Base-by-base conservation (phyloP, 1,284 basidiomycete genomes). In the Laetiporus sulphureus region DNA sequence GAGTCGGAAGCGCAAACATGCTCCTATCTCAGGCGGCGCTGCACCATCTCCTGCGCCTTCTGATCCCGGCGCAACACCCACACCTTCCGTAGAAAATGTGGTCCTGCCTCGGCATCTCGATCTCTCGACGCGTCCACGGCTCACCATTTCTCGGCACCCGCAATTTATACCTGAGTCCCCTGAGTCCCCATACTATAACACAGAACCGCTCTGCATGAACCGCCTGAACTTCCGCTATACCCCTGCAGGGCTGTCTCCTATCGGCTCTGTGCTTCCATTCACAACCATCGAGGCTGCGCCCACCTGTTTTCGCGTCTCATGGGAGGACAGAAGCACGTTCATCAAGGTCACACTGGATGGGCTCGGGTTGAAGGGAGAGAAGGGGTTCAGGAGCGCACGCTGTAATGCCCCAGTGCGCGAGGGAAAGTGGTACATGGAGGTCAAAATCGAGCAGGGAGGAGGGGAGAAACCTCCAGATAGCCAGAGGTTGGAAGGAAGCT, bases 391-490 rank as follows among this genome's bases (percentile, higher is more conserved):
- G 27, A 90, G 89, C 49, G 92, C 85, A 2, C 76, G 96, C 13
- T 84, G 84, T 45, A 98, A 95, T 61, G 83, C 91, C 1, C 87
- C 91, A 1, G 76, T 98, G 11, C 74, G 92, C 13, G 79, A 94
- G 55, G 96, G 96, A 2, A 77, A 77, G 13, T 99, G 93, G 92
- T 99, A 95, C 62, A 82, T 93, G 70, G 96, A 99, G 68, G 77
- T 95, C 30, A 77, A 77, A 52, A 71, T 96, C 48, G 69, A 88
- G 35, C 74, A 79, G 19, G 90, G 91, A 0, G 83, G 85, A 1
- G 87, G 86, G 0, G 83, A 85, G 44, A 60, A 68, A 43, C 49
- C 58, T 16, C 56, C 64, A 7, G 77, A 76, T 1, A 62, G 68
- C 49, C 60, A 66, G 39, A 54, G 71, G 64, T 53, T 68, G 36